Evolutionary conservation across 2,329 filamentous ascomycete species (phyloP).

Genomic region (Septoria linicola): DNA sequence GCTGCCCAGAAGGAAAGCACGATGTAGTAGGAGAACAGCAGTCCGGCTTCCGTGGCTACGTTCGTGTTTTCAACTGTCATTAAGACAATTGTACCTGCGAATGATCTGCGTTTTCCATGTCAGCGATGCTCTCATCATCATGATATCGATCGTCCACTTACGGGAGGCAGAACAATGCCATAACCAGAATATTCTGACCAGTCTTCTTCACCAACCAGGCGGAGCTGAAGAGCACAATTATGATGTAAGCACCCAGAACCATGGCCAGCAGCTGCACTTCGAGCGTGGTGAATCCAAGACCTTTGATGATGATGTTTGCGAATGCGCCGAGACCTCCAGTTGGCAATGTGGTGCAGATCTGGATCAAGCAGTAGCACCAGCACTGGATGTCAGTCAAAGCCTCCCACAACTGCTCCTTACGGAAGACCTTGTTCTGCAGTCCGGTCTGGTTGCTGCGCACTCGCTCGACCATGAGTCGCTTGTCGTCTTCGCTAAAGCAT

Average conservation of each 20-base stretch:
- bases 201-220: conserved; percentile 68
- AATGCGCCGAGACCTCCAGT: conserved; percentile 72
- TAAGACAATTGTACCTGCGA: conserved; percentile 69
- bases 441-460: conserved; percentile 50
- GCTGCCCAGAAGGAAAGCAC: conserved; percentile 76
- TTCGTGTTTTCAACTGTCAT: conserved; percentile 64
- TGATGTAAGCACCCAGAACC: conserved; percentile 73
- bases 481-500: conserved; percentile 62
- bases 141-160: conserved; percentile 41
- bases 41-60: conserved; percentile 60
- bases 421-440: conserved; percentile 51
- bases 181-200: conserved; percentile 66
- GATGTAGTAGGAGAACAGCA: conserved; percentile 74
- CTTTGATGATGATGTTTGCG: conserved; percentile 70
- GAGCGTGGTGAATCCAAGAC: conserved; percentile 64
- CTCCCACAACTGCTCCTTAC: conserved; percentile 55
- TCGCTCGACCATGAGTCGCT: conserved; percentile 54
- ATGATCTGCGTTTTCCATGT: conserved; percentile 55
- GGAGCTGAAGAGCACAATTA: conserved; percentile 65
- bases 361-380: conserved; percentile 50
- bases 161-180: conserved; percentile 66
- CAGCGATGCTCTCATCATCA: not conserved
- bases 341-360: conserved; percentile 70
- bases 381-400: conserved; percentile 63
- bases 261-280: conserved; percentile 73